Percentiles rank a stretch among this genome's conserved stretches.
Conservation (phyloP, 208 protist genomes). For the Leishmania aethiopica region DNA sequence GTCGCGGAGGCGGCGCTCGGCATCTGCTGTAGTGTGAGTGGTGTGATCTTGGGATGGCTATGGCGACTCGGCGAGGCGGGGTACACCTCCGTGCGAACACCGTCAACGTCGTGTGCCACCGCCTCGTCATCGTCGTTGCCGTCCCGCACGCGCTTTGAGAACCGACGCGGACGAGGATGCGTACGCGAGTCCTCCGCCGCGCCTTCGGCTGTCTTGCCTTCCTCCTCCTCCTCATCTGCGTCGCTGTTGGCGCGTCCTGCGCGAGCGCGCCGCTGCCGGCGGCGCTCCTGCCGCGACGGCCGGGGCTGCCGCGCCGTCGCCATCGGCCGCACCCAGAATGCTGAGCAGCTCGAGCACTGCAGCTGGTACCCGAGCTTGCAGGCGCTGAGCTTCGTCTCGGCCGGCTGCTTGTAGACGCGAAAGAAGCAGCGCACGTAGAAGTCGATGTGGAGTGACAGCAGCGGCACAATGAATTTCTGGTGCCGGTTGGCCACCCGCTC, state of each 20-base stretch:
- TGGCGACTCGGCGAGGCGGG: slow-evolving; percentile 46
- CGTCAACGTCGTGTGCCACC: neutral
- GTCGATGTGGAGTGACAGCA: slow-evolving; percentile 97
- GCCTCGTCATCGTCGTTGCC: neutral
- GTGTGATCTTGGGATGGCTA: slow-evolving; percentile 49
- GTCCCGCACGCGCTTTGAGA: slow-evolving; percentile 7
- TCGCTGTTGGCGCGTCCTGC: slow-evolving; percentile 4
- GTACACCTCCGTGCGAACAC: slow-evolving; percentile 38
- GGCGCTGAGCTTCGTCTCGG: slow-evolving; percentile 88
- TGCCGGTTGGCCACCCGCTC: slow-evolving; percentile 94
- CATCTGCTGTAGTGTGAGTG: slow-evolving; percentile 37
- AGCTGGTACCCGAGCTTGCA: slow-evolving; percentile 92
- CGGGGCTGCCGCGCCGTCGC: slow-evolving; percentile 50
- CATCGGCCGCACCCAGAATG: slow-evolving; percentile 93
- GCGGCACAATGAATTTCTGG: slow-evolving; percentile 96
- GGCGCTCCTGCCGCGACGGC: slow-evolving; percentile 21
- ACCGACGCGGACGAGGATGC: neutral
- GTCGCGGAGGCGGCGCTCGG: neutral
- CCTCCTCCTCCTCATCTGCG: neutral
- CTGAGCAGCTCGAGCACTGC: slow-evolving; percentile 95
- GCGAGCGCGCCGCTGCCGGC: slow-evolving; percentile 15
- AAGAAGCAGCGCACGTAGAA: slow-evolving; percentile 99
- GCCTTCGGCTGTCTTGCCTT: neutral
- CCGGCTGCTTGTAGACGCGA: slow-evolving; percentile 93
- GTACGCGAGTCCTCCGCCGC: neutral